phyloP scores from a whole-genome alignment of 805 yeast genomes.

The Zygotorulaspora florentina region DNA sequence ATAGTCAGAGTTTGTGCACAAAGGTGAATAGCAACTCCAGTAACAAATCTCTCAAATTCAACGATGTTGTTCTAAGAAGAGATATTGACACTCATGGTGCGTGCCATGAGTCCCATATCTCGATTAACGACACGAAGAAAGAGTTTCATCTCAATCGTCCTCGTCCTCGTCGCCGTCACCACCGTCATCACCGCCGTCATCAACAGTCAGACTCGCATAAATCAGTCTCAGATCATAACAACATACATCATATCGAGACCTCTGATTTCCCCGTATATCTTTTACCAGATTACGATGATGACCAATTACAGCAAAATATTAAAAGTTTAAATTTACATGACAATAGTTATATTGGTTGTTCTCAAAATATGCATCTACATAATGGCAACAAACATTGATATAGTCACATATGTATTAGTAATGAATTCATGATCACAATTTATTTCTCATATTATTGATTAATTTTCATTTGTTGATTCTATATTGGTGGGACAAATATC shows the following conservation, averaged over 20 bases:
- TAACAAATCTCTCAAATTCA: conserved; percentile 22
- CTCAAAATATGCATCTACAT: background rate
- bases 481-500: background rate
- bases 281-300: background rate
- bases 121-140: conserved; percentile 23
- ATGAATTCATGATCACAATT: conserved; percentile 1
- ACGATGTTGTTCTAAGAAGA: conserved; percentile 24
- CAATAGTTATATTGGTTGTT: background rate
- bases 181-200: conserved; percentile 7
- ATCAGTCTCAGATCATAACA: background rate
- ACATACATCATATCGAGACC: background rate
- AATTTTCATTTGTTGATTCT: background rate
- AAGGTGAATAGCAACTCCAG: conserved; percentile 7
- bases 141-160: background rate
- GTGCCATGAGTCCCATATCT: conserved; percentile 18
- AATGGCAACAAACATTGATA: background rate
- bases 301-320: background rate
- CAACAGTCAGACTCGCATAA: background rate
- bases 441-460: background rate
- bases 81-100: conserved; percentile 25
- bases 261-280: background rate
- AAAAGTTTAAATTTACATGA: background rate
- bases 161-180: conserved; percentile 5
- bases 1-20: conserved; percentile 11
- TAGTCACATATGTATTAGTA: conserved; percentile 1